Percentiles rank a stretch among this genome's conserved stretches.
Conservation (phyloP, 2,329 filamentous ascomycete genomes). For the Acarospora socialis region DNA sequence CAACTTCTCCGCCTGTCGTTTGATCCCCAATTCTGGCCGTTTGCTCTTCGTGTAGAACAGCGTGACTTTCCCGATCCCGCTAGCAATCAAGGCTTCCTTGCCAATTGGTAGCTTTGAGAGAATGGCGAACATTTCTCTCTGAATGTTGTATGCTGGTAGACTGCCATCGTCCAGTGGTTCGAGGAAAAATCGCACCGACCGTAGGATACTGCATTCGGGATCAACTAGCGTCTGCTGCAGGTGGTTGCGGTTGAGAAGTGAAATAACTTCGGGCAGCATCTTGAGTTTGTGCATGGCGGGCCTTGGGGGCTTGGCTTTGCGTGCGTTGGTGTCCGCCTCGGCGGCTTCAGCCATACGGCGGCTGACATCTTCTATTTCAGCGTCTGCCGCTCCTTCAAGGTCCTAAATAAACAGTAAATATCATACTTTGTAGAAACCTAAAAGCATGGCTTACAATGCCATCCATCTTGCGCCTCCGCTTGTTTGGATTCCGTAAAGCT, state of each 20-base stretch:
- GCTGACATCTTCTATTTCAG: slow-evolving; percentile 77
- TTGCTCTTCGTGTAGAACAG: slow-evolving; percentile 96
- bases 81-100: slow-evolving; percentile 79
- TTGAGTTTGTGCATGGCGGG: slow-evolving; percentile 88
- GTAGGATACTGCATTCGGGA: slow-evolving; percentile 86
- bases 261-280: slow-evolving; percentile 79
- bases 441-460: slow-evolving; percentile 66
- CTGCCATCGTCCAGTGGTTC: slow-evolving; percentile 90
- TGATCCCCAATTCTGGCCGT: slow-evolving; percentile 74
- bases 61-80: slow-evolving; percentile 89
- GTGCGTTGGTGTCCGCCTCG: slow-evolving; percentile 69
- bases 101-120: slow-evolving; percentile 71
- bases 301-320: slow-evolving; percentile 55
- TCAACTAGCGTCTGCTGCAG: slow-evolving; percentile 75
- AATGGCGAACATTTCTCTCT: slow-evolving; percentile 79
- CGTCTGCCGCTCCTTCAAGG: slow-evolving; percentile 77
- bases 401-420: slow-evolving; percentile 42
- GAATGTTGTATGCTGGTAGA: slow-evolving; percentile 91
- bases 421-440: slow-evolving; percentile 17
- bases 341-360: slow-evolving; percentile 83
- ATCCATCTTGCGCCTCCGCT: slow-evolving; percentile 62
- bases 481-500: slow-evolving; percentile 66
- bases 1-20: slow-evolving; percentile 84
- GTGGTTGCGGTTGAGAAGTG: slow-evolving; percentile 73
- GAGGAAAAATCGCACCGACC: slow-evolving; percentile 92